Conservation (phyloP, 202 grass and related monocot species). For the Musa balbisiana region DNA sequence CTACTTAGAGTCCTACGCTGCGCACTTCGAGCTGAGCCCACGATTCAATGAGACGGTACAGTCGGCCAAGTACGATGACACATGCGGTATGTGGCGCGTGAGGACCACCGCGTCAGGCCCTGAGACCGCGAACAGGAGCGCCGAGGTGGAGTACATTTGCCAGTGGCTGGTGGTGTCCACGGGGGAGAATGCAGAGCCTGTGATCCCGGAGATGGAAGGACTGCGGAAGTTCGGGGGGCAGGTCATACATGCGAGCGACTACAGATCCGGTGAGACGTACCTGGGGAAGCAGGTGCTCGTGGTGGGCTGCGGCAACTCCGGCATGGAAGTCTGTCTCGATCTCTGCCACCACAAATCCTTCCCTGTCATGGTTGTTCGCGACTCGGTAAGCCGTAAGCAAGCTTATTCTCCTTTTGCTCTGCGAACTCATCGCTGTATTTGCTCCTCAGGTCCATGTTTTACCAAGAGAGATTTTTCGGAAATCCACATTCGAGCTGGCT, state of each 20-base stretch:
- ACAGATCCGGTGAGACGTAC: conserved; percentile 1
- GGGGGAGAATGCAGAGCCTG: neutral
- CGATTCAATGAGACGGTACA: neutral
- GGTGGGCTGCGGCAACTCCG: conserved; percentile 9
- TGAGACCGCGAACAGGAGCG: neutral
- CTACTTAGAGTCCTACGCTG: conserved; percentile 5
- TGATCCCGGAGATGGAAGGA: neutral
- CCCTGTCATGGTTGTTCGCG: neutral
- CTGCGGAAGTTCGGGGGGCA: neutral
- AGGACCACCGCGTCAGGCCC: neutral
- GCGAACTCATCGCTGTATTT: neutral
- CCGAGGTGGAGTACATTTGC: conserved; percentile 6
- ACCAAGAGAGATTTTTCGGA: neutral
- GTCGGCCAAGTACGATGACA: neutral
- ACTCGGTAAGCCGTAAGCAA: neutral
- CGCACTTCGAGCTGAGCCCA: conserved; percentile 2
- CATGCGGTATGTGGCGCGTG: conserved; percentile 3
- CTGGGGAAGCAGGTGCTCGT: neutral
- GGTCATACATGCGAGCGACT: neutral
- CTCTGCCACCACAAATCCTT: conserved; percentile 2
- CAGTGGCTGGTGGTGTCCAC: conserved; percentile 3
- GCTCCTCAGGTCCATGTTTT: neutral
- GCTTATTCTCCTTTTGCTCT: neutral
- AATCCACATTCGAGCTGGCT: conserved; percentile 2
- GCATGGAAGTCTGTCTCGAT: conserved; percentile 2